Conservation (phyloP, 306 rosid species). For the Dryas octopetala region DNA sequence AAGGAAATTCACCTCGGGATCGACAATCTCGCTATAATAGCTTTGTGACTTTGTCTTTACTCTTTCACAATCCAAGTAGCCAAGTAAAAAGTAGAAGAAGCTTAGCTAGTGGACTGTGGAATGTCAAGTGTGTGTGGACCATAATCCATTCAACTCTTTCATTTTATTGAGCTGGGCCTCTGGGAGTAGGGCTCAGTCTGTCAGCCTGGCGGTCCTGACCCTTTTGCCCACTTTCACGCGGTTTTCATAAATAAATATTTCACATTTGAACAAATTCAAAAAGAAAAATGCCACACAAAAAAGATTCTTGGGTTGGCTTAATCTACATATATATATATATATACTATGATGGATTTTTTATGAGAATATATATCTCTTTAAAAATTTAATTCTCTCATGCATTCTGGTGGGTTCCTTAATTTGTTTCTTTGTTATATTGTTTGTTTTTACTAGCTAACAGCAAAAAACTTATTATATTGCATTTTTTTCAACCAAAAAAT, state of each 20-base stretch:
- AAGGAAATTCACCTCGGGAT: slow-evolving; percentile 42
- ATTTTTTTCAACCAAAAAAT: no score
- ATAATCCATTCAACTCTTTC: neutral
- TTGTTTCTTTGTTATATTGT: neutral
- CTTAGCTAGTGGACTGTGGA: neutral
- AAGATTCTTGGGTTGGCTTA: no score
- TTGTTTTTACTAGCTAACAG: neutral
- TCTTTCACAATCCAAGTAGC: neutral
- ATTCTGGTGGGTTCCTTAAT: neutral
- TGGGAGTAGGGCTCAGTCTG: neutral
- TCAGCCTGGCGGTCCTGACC: slow-evolving; percentile 7
- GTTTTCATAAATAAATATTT: neutral
- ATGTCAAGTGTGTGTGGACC: slow-evolving; percentile 19
- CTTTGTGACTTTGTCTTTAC: slow-evolving; percentile 23
- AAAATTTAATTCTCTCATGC: neutral
- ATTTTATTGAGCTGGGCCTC: neutral
- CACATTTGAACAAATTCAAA: no score
- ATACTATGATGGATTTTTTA: neutral
- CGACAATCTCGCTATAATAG: slow-evolving; percentile 17
- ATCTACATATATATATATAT: no score
- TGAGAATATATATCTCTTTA: neutral
- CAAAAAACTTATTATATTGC: neutral
- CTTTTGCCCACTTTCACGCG: slow-evolving; percentile 13
- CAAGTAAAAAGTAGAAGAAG: neutral
- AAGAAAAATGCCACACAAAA: neutral